Percentiles rank a stretch among this genome's conserved stretches.
Evolutionary conservation across 352 stramenopile species (phyloP).

Genomic region (Globisporangium echinulatum): DNA sequence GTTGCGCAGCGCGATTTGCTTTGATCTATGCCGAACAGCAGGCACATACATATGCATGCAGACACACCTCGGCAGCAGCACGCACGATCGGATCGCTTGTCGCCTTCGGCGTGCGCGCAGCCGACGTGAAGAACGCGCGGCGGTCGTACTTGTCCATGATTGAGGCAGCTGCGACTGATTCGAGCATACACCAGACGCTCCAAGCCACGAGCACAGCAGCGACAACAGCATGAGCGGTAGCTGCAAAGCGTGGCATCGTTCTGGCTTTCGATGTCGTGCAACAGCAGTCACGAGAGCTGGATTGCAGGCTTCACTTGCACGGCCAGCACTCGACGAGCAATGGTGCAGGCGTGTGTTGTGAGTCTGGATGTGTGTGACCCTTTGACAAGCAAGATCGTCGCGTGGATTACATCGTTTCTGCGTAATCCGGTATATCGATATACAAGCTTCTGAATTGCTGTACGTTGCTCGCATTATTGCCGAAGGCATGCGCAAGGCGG

Average conservation of each 20-base stretch:
- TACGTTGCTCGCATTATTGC: no score
- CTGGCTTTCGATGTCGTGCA: neutral
- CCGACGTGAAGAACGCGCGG: conserved; percentile 23
- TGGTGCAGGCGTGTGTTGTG: no score
- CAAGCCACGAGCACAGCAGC: neutral
- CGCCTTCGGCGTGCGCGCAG: conserved; percentile 15
- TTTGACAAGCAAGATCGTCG: no score
- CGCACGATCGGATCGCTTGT: conserved; percentile 34
- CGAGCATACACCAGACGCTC: neutral
- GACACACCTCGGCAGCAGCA: conserved; percentile 29
- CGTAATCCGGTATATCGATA: no score
- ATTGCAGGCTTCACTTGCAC: no score
- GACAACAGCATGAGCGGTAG: neutral
- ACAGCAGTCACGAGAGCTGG: neutral
- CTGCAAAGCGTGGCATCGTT: neutral
- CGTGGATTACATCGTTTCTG: no score
- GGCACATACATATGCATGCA: neutral
- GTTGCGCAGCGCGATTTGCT: neutral
- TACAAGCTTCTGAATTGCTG: no score
- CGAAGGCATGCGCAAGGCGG: no score
- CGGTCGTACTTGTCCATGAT: conserved; percentile 8
- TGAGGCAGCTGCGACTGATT: neutral
- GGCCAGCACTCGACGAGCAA: no score
- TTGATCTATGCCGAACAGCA: neutral
- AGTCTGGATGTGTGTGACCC: no score